Percentiles rank a stretch among this genome's conserved stretches.
phyloP scores from a whole-genome alignment of 2,329 filamentous ascomycete genomes.

The Parastagonospora nodorum region DNA sequence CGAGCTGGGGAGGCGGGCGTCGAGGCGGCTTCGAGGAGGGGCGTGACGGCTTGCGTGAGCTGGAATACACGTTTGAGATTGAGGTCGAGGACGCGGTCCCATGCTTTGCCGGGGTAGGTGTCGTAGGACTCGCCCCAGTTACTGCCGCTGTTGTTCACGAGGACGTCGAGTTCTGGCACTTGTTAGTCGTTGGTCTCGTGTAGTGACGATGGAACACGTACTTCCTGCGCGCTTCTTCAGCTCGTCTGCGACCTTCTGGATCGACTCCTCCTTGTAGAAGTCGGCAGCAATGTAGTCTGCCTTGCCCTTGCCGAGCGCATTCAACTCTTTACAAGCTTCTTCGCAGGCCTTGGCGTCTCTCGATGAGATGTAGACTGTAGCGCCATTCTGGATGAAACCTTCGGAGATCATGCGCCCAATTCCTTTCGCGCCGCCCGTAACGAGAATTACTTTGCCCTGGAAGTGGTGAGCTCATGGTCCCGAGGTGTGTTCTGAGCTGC shows the following conservation, averaged over 20 bases:
- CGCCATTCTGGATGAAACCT: slow-evolving; percentile 68
- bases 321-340: slow-evolving; percentile 63
- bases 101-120: slow-evolving; percentile 58
- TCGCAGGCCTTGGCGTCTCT: slow-evolving; percentile 66
- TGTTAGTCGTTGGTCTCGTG: too few relatives aligned
- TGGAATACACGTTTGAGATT: slow-evolving; percentile 71
- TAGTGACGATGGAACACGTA: slow-evolving; percentile 20
- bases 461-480: not conserved
- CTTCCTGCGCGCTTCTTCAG: slow-evolving; percentile 57
- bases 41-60: slow-evolving; percentile 65
- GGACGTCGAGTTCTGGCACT: slow-evolving; percentile 59
- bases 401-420: slow-evolving; percentile 71
- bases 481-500: not conserved
- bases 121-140: slow-evolving; percentile 68
- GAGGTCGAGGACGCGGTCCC: slow-evolving; percentile 63
- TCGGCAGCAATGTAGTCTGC: slow-evolving; percentile 67
- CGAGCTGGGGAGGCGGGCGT: slow-evolving; percentile 56
- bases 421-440: slow-evolving; percentile 59
- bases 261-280: slow-evolving; percentile 65
- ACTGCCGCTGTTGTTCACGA: slow-evolving; percentile 70
- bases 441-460: slow-evolving; percentile 52
- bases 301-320: slow-evolving; percentile 59
- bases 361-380: slow-evolving; percentile 72
- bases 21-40: slow-evolving; percentile 62
- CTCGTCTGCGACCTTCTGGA: slow-evolving; percentile 62